Base-by-base conservation (phyloP, 352 stramenopile genomes). In the Achlya hypogyna region DNA sequence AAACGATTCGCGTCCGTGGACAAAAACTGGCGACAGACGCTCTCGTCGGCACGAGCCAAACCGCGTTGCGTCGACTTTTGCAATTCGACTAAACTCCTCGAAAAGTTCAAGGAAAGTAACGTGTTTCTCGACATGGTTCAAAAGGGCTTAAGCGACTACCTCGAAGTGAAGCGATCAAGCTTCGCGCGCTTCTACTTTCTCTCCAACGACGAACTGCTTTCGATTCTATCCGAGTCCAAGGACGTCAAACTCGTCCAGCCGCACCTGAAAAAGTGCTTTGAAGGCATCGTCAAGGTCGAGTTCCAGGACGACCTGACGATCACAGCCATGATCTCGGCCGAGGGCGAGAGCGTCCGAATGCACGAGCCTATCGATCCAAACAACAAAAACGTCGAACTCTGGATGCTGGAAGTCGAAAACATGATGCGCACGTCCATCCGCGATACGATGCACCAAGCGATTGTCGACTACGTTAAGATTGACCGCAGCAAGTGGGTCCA, bases 1-100 rank as follows among this genome's bases (percentile, higher is more conserved):
- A 98, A 98, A 67, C 82, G 93, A 1, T 98, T 98, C 60, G 84
- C 88, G 0, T 96, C 89, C 0, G 93, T 98, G 5, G 94, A 98
- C 69, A 98, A 98, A 64, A 97, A 98, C 64, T 98, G 93, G 93
- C 78, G 93, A 2, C 81, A 95, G 51, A 98, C 90, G 2, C 79
- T 98, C 23, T 76, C 76, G 1, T 73, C 78, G 0, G 93, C 87
- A 0, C 96, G 97, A 66, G 65, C 77, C 0, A 97, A 97, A 52
- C 90, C 88, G 1, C 79, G 81, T 34, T 88, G 82, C 52, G 87
- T 98, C 47, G 86, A 97, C n/a, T 98, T 98, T 63, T 98, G 93
- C 71, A 89, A 93, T 60, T 94, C 89, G 34, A 63, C 69, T 8
- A 96, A 96, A 59, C 73, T 98, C n/a, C 74, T 98, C 3, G 93